These are phyloP conservation scores for Solanum hybrid DNA, from an alignment of 305 asterid species.

Conservation along the genomic window DNA sequence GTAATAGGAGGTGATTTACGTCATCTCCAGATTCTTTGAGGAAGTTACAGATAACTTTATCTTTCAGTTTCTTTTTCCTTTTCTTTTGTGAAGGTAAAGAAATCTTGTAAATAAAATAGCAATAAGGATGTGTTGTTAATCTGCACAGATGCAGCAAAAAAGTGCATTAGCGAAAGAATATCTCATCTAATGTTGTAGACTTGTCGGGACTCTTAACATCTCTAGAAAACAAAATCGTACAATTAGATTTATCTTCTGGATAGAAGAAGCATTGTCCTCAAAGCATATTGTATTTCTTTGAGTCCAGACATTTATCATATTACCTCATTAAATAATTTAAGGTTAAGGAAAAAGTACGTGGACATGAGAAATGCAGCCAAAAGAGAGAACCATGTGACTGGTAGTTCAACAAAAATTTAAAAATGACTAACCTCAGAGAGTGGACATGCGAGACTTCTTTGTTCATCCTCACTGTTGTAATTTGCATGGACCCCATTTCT, in stretches of 20 bases:
- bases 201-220: neutral
- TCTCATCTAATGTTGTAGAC: neutral
- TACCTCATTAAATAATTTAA: neutral
- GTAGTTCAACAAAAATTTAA: conserved; percentile 7
- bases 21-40: neutral
- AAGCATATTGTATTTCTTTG: neutral
- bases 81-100: neutral
- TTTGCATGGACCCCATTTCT: conserved; percentile 11
- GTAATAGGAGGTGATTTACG: neutral
- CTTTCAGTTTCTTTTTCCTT: neutral
- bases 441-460: conserved; percentile 24
- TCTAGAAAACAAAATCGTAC: neutral
- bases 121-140: neutral
- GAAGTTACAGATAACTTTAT: neutral
- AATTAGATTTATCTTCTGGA: neutral
- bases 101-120: neutral
- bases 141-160: neutral
- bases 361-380: neutral
- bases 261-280: neutral
- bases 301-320: neutral
- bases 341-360: neutral
- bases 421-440: conserved; percentile 63
- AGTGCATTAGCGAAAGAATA: neutral
- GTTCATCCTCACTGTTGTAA: conserved; percentile 9
- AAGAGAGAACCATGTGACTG: neutral